These are phyloP conservation scores for Pythium aristosporum DNA, from an alignment of 352 stramenopile species.

Conservation along the genomic window DNA sequence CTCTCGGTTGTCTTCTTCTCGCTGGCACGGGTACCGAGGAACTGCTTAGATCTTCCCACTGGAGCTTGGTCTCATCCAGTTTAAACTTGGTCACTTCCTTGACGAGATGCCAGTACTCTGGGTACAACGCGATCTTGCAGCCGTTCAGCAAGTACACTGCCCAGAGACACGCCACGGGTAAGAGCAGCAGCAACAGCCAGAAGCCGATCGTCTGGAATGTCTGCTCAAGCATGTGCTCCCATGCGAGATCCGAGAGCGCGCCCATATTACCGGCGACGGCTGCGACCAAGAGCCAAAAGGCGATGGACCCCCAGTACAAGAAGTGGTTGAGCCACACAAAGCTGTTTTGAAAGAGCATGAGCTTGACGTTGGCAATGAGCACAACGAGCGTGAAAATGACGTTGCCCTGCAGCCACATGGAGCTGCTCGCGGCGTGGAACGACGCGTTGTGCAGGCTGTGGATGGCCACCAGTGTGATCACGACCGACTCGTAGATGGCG, in stretches of 20 bases:
- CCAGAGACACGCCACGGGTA: conserved; percentile 50
- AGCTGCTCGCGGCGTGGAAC: conserved; percentile 34
- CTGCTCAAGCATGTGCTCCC: conserved; percentile 69
- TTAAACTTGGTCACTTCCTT: conserved; percentile 76
- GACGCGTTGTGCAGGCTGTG: conserved; percentile 41
- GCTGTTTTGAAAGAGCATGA: conserved; percentile 80
- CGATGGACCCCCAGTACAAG: conserved; percentile 59
- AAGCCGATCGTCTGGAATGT: conserved; percentile 53
- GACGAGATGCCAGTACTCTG: conserved; percentile 78
- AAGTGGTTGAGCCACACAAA: conserved; percentile 71
- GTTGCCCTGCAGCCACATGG: conserved; percentile 81
- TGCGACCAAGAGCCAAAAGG: conserved; percentile 60
- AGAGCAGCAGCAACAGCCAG: conserved; percentile 59
- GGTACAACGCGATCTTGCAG: conserved; percentile 57
- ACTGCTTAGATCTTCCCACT: conserved; percentile 68
- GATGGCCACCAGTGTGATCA: conserved; percentile 63
- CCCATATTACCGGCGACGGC: conserved; percentile 50
- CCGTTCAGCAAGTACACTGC: conserved; percentile 53
- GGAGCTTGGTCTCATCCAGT: conserved; percentile 47
- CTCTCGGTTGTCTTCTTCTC: conserved; percentile 6
- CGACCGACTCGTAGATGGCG: conserved; percentile 69
- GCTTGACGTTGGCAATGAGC: conserved; percentile 70
- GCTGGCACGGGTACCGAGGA: conserved; percentile 49
- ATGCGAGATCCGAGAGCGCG: conserved; percentile 67
- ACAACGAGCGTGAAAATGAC: conserved; percentile 82